Conservation (phyloP, 257 asterid species). For the Solanum chmielewskii region DNA sequence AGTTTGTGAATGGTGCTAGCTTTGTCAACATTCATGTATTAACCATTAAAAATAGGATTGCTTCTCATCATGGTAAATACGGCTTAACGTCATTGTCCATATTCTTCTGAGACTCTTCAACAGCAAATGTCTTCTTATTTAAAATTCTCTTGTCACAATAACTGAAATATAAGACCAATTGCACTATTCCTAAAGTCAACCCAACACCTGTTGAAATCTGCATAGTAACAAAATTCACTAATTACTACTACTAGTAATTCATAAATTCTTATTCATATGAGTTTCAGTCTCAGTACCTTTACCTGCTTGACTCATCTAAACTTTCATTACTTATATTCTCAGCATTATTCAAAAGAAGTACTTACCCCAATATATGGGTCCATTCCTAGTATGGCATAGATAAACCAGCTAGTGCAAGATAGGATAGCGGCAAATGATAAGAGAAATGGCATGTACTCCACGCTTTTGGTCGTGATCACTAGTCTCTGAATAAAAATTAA, state of each 20-base stretch:
- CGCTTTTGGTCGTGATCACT: slow-evolving; percentile 73
- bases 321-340: background rate
- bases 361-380: slow-evolving; percentile 77
- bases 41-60: too few relatives aligned
- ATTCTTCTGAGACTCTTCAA: background rate
- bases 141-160: slow-evolving; percentile 42
- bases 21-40: background rate
- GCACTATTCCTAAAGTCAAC: slow-evolving; percentile 54
- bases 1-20: too few relatives aligned
- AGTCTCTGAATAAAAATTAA: slow-evolving; percentile 32
- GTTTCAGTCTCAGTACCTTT: too few relatives aligned
- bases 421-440: slow-evolving; percentile 55
- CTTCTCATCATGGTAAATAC: background rate
- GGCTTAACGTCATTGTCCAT: background rate
- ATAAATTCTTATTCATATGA: too few relatives aligned
- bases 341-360: background rate
- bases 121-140: background rate
- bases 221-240: background rate
- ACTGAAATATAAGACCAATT: slow-evolving; percentile 51
- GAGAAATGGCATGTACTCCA: slow-evolving; percentile 78
- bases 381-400: slow-evolving; percentile 58
- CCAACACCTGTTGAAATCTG: slow-evolving; percentile 78
- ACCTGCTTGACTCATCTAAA: too few relatives aligned
- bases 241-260: background rate
- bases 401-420: slow-evolving; percentile 63